A percentile compares a stretch with the other conserved stretches of the same genome.
These are phyloP conservation scores for Cordyceps tenuipes DNA, from an alignment of 2,329 filamentous ascomycete genomes.

Conservation along the genomic window DNA sequence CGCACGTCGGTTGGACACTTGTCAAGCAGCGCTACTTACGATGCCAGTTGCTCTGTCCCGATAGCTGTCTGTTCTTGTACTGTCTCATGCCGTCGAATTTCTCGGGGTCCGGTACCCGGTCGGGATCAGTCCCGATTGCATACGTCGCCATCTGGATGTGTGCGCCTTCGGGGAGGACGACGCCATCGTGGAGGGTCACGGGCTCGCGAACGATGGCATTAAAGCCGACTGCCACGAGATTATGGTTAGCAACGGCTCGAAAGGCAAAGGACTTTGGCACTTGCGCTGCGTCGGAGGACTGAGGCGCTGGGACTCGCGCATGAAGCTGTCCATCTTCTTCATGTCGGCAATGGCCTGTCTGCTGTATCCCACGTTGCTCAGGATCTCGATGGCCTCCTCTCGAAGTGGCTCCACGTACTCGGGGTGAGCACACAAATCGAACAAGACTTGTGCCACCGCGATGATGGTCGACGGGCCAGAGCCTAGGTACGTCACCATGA, in stretches of 20 bases:
- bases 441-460: no score
- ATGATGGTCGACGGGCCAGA: neutral
- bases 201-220: neutral
- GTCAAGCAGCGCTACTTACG: neutral
- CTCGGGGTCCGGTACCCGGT: neutral
- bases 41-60: neutral
- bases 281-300: conserved; percentile 6
- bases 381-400: conserved; percentile 30
- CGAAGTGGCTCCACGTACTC: conserved; percentile 23
- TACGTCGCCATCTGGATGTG: conserved; percentile 5
- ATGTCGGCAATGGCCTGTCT: conserved; percentile 30
- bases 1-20: no score
- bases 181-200: neutral
- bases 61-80: neutral
- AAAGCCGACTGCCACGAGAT: neutral
- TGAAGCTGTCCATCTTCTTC: conserved; percentile 32
- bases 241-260: neutral
- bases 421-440: no score
- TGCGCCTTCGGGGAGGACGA: conserved; percentile 1
- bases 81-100: conserved; percentile 1
- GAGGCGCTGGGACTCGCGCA: conserved; percentile 31
- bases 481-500: conserved; percentile 7
- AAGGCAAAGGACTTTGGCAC: neutral
- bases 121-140: conserved; percentile 1
- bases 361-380: conserved; percentile 27